These are phyloP conservation scores for Starmerella geochares DNA, from an alignment of 805 yeast genomes.

Conservation along the genomic window DNA sequence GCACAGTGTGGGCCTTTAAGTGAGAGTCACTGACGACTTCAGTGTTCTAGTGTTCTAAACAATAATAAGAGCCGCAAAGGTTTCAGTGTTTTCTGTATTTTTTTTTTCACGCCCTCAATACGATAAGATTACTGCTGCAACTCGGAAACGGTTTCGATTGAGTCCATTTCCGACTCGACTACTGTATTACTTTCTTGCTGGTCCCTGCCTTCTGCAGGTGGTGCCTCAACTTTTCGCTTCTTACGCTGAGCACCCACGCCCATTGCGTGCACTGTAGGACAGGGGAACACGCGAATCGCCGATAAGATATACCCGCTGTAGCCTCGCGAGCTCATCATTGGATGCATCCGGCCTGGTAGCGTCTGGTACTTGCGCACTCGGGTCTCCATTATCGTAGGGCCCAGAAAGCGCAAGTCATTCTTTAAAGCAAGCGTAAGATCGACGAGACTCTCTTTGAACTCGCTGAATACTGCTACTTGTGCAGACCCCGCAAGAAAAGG, in stretches of 20 bases:
- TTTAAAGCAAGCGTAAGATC: slow-evolving; percentile 62
- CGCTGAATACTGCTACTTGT: slow-evolving; percentile 73
- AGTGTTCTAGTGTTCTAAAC: too few relatives aligned
- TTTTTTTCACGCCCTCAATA: too few relatives aligned
- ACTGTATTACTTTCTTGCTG: neutral
- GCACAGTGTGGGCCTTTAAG: slow-evolving; percentile 25
- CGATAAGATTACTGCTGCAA: too few relatives aligned
- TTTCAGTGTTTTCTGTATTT: too few relatives aligned
- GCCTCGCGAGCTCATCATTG: slow-evolving; percentile 84
- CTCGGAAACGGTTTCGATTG: too few relatives aligned
- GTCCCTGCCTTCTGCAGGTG: neutral
- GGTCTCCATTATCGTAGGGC: slow-evolving; percentile 74
- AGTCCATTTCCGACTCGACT: neutral
- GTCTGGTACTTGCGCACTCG: slow-evolving; percentile 83
- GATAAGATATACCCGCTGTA: slow-evolving; percentile 81
- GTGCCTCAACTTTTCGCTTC: slow-evolving; percentile 10
- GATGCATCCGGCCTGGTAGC: slow-evolving; percentile 87
- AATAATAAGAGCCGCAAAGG: too few relatives aligned
- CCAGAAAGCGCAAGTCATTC: slow-evolving; percentile 59
- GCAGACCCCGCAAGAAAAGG: slow-evolving; percentile 72
- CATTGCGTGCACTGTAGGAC: slow-evolving; percentile 58
- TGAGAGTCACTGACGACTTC: neutral
- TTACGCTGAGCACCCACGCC: slow-evolving; percentile 30
- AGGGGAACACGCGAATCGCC: slow-evolving; percentile 71
- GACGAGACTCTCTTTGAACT: slow-evolving; percentile 67